Conservation (phyloP, 768 basidiomycete species). For the Tylopilus sp. region DNA sequence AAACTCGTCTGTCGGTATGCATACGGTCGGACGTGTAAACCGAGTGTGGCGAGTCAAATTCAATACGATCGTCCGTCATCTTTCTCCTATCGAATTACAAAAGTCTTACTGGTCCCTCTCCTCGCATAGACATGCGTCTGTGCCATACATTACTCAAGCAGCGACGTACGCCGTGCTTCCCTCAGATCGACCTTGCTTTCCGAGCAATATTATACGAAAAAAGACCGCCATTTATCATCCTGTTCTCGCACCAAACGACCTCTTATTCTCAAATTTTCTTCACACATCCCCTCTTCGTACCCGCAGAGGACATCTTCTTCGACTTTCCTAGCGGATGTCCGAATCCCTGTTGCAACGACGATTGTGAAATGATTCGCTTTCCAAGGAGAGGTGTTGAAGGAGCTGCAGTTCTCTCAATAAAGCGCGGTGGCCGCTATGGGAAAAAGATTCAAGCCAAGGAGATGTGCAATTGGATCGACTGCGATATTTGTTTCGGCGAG, state of each 20-base stretch:
- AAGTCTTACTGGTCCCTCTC: slow-evolving; percentile 3
- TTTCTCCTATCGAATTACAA: neutral
- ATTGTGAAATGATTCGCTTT: slow-evolving; percentile 81
- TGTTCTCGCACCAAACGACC: slow-evolving; percentile 77
- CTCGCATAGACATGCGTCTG: slow-evolving; percentile 55
- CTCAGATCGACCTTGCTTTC: slow-evolving; percentile 75
- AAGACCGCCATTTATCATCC: slow-evolving; percentile 68
- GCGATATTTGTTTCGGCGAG: slow-evolving; percentile 57
- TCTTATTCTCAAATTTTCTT: slow-evolving; percentile 83
- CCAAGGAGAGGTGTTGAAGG: slow-evolving; percentile 60
- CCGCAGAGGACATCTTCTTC: slow-evolving; percentile 67
- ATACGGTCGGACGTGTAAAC: slow-evolving; percentile 58
- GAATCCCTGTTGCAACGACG: slow-evolving; percentile 74
- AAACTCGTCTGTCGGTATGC: slow-evolving; percentile 67
- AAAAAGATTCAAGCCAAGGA: slow-evolving; percentile 51
- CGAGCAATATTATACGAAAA: slow-evolving; percentile 77
- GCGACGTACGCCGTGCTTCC: slow-evolving; percentile 75
- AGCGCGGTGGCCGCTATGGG: slow-evolving; percentile 48
- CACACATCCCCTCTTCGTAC: slow-evolving; percentile 67
- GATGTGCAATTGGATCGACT: slow-evolving; percentile 86
- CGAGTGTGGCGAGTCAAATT: slow-evolving; percentile 63
- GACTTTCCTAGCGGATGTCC: slow-evolving; percentile 80
- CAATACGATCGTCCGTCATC: slow-evolving; percentile 62
- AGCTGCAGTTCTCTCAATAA: slow-evolving; percentile 61
- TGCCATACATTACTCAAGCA: slow-evolving; percentile 64